Base-by-base conservation (phyloP, 768 basidiomycete genomes). In the Auriculariales sp. region DNA sequence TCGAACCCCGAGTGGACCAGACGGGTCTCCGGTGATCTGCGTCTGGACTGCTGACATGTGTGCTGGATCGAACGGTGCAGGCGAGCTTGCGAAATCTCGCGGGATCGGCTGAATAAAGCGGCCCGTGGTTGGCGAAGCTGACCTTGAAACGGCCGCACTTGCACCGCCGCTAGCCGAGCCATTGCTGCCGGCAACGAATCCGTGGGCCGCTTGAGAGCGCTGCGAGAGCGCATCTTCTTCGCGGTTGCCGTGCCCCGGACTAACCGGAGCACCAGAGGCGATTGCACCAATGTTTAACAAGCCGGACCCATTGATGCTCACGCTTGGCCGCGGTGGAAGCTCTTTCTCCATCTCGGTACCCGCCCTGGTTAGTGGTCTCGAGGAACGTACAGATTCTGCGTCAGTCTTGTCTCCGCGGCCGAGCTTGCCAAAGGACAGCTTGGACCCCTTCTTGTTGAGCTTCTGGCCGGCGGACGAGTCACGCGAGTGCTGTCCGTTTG, bases 71-170 rank as follows among this genome's bases (percentile, higher is more conserved):
- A 28, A 57, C 36, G 63, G 53, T 25, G 56, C 50, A 11, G 67
- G 65, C 11, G 64, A 55, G 28, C 58, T 49, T 5, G 67, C 69
- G 58, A 80, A 80, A 57, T 87, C 83, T 27, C 77, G 72, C n/a
- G 85, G 84, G 67, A 88, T 84, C 11, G 83, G 83, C 0, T 83
- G 84, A n/a, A 87, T 63, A 14, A 74, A 71, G 59, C 87, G 87
- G 52, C 68, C 59, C 61, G 79, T 79, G 51, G 67, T 68, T 0
- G 79, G 72, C 4, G 74, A 67, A n/a, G 71, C 66, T 10, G 78
- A 59, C 28, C 73, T 71, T 17, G 39, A 44, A 6, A 25, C 39
- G 6, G 39, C 22, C 6, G 39, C 27, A 9, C 22, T 24, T 15
- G 22, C 22, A 4, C 22, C n/a, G 10, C 35, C 35, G 15, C 22